Evolutionary conservation across 345 rosid genomes (phyloP).

Genomic region (Schrenkiella parvula): DNA sequence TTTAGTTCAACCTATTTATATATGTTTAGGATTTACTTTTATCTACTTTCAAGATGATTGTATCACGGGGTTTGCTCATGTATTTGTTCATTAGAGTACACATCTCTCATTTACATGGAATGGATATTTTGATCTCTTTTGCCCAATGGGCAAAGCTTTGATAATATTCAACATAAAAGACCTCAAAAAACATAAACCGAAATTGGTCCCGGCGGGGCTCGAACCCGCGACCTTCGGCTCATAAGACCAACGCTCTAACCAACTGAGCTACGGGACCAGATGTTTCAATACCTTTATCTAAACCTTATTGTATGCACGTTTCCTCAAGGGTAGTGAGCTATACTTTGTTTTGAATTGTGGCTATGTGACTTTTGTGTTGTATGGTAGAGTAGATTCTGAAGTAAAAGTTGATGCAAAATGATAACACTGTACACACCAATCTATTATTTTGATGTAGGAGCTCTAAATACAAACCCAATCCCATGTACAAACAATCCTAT

Average conservation of each 20-base stretch:
- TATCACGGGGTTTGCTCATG: no score
- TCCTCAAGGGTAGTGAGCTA: not conserved
- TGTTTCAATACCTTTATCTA: not conserved
- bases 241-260: constrained; percentile 99
- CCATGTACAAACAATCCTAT: constrained; percentile 21
- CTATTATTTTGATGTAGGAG: constrained; percentile 3
- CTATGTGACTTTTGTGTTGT: not conserved
- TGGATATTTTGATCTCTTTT: no score
- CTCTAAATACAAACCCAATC: constrained; percentile 3
- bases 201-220: constrained; percentile 81
- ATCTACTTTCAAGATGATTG: no score
- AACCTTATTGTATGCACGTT: not conserved
- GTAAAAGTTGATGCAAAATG: not conserved
- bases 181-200: not conserved
- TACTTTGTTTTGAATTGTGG: not conserved
- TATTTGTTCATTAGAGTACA: no score
- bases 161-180: no score
- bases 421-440: constrained; percentile 11
- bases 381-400: not conserved
- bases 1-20: no score
- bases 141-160: no score
- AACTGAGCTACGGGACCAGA: constrained; percentile 97
- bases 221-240: constrained; percentile 97
- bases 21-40: no score
- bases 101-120: no score